Conservation (phyloP, 2,329 filamentous ascomycete species). For the Monilinia fructicola region DNA sequence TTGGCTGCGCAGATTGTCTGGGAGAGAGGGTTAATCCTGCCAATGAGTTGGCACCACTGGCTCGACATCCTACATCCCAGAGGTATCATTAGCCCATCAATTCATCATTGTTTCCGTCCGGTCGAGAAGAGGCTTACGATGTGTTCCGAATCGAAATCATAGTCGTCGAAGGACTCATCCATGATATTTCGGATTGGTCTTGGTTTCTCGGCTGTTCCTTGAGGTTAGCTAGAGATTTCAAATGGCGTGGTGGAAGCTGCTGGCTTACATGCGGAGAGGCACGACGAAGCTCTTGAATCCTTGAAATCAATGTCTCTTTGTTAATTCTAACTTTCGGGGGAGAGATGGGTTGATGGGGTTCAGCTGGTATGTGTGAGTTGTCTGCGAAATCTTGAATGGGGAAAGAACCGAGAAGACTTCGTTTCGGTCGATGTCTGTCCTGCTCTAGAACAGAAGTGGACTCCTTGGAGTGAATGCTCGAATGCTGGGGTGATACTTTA, state of each 20-base stretch:
- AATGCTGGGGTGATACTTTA: neutral
- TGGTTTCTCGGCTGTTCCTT: neutral
- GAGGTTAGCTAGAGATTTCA: neutral
- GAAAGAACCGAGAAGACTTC: neutral
- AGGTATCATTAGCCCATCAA: neutral
- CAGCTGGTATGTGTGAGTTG: neutral
- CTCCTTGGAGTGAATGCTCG: neutral
- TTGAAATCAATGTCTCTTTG: neutral
- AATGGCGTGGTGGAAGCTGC: neutral
- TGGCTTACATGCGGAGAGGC: neutral
- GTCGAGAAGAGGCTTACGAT: neutral
- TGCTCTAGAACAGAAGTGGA: neutral
- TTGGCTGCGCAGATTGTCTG: neutral
- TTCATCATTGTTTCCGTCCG: neutral
- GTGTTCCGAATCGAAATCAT: neutral
- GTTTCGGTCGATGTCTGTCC: neutral
- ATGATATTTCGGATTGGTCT: constrained; percentile 11
- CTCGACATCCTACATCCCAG: neutral
- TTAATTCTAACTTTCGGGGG: neutral
- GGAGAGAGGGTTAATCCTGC: neutral
- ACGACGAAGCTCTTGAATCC: constrained; percentile 3
- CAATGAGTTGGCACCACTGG: constrained; percentile 14
- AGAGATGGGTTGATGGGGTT: neutral
- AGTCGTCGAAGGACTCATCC: neutral
- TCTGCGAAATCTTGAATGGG: neutral